phyloP scores from a whole-genome alignment of 352 stramenopile genomes.

The Albugo candida region DNA sequence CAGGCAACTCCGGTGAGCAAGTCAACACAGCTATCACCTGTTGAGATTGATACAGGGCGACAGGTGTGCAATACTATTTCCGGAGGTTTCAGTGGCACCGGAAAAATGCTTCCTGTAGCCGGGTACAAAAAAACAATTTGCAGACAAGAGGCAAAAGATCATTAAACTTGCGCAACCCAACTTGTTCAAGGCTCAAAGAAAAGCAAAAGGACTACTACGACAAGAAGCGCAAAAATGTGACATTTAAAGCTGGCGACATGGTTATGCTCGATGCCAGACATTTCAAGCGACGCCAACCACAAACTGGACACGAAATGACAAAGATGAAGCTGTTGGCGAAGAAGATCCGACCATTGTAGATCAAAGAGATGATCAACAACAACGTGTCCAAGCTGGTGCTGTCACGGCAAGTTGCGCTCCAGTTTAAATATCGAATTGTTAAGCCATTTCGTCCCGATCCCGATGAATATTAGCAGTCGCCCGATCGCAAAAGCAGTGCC shows the following conservation, averaged over 20 bases:
- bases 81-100: not conserved
- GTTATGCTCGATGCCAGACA: too few relatives aligned
- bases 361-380: not conserved
- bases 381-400: not conserved
- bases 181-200: not conserved
- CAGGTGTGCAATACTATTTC: not conserved
- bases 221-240: not conserved
- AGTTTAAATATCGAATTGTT: not conserved
- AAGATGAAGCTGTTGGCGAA: not conserved
- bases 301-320: too few relatives aligned
- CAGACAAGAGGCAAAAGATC: not conserved
- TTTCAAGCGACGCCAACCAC: too few relatives aligned
- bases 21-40: conserved; percentile 4
- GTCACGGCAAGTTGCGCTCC: not conserved
- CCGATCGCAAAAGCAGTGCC: too few relatives aligned
- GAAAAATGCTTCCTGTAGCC: not conserved
- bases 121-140: not conserved
- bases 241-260: not conserved
- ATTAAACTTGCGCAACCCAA: not conserved
- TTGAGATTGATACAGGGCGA: conserved; percentile 4
- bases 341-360: not conserved
- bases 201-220: not conserved
- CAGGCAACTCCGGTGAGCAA: conserved; percentile 1
- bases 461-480: not conserved
- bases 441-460: not conserved